Percentiles rank a stretch among this genome's conserved stretches.
These are phyloP conservation scores for Eleusine coracana DNA, from an alignment of 176 grass and related monocot species.

Conservation along the genomic window DNA sequence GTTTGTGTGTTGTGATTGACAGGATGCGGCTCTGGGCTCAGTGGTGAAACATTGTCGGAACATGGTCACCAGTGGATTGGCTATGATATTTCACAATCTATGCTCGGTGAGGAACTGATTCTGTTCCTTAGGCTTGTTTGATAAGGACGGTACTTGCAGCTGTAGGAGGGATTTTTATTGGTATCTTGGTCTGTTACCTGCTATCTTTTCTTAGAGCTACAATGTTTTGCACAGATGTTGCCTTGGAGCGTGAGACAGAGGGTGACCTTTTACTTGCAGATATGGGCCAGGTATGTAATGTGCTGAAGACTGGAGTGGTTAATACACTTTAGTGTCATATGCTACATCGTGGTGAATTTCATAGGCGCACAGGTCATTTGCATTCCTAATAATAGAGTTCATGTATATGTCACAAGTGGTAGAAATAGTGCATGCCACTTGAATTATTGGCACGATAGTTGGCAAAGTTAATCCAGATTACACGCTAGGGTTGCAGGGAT, in stretches of 20 bases:
- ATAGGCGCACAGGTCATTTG: not conserved
- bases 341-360: not conserved
- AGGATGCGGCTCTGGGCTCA: conserved; percentile 94
- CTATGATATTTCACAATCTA: conserved; percentile 88
- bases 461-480: not conserved
- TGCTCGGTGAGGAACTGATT: conserved; percentile 68
- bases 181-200: not conserved
- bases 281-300: conserved; percentile 86
- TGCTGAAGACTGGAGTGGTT: not conserved
- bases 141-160: not conserved
- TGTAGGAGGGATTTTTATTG: not conserved
- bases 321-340: not conserved
- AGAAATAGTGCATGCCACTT: not conserved
- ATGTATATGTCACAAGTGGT: not conserved
- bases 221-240: conserved; percentile 55
- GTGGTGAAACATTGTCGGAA: conserved; percentile 82
- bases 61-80: conserved; percentile 94
- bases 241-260: conserved; percentile 77
- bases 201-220: conserved; percentile 1
- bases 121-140: conserved; percentile 5
- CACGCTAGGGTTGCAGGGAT: not conserved
- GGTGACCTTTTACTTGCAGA: conserved; percentile 86
- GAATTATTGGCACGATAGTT: not conserved
- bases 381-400: not conserved
- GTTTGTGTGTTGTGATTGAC: not conserved